Evolutionary conservation across 371 early-diverging fungal species (phyloP).

Genomic region (Smittium culicis): DNA sequence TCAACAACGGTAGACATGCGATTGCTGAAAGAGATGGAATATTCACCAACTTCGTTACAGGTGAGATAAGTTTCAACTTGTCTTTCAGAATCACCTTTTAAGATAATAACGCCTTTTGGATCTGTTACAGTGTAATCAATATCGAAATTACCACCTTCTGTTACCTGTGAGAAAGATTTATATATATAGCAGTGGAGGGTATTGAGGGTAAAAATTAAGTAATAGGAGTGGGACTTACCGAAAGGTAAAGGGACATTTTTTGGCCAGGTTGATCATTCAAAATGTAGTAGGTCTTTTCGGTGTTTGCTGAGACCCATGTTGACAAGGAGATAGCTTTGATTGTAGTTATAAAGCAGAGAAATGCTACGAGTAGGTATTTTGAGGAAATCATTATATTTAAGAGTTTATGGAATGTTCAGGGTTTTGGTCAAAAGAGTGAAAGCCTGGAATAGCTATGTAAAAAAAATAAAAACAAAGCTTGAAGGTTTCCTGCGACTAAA

Average conservation of each 20-base stretch:
- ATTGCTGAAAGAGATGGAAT: conserved; percentile 85
- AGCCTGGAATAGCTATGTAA: too few species aligned
- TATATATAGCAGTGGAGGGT: too few species aligned
- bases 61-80: conserved; percentile 85
- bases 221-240: conserved; percentile 44
- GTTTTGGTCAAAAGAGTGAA: too few species aligned
- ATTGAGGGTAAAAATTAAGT: neutral
- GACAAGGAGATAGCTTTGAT: conserved; percentile 51
- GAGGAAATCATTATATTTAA: neutral
- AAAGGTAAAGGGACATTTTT: conserved; percentile 91
- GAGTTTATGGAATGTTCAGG: too few species aligned
- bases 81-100: conserved; percentile 62
- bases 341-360: conserved; percentile 14
- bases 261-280: conserved; percentile 50
- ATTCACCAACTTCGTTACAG: conserved; percentile 66
- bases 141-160: conserved; percentile 83
- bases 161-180: conserved; percentile 29
- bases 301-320: conserved; percentile 74
- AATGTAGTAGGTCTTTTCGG: conserved; percentile 67
- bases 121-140: conserved; percentile 70
- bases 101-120: conserved; percentile 43
- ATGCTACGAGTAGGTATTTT: conserved; percentile 15
- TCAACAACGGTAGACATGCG: conserved; percentile 74
- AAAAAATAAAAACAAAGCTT: too few species aligned
- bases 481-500: too few species aligned